Evolutionary conservation across 495 filamentous ascomycete genomes (phyloP).

Genomic region (Bacidia gigantensis): DNA sequence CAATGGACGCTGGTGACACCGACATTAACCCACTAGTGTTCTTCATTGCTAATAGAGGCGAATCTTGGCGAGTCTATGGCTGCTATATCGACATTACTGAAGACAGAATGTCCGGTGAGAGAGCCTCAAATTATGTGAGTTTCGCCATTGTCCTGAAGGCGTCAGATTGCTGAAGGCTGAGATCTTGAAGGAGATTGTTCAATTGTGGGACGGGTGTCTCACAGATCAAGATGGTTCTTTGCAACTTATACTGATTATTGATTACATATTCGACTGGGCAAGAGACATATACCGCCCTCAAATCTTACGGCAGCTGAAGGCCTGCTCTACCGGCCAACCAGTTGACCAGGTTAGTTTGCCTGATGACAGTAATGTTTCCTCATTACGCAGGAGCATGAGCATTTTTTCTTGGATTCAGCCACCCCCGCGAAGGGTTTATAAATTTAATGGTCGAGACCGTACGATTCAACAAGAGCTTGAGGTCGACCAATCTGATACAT

Average conservation of each 20-base stretch:
- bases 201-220: constrained; percentile 20
- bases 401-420: too few relatives aligned
- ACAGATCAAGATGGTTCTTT: constrained; percentile 17
- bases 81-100: constrained; percentile 5
- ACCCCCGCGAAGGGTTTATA: too few relatives aligned
- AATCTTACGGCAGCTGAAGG: not conserved
- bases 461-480: too few relatives aligned
- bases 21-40: constrained; percentile 18
- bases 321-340: too few relatives aligned
- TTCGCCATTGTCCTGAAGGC: not conserved
- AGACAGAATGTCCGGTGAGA: too few relatives aligned
- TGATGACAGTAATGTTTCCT: too few relatives aligned
- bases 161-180: not conserved
- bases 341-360: too few relatives aligned
- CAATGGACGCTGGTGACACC: too few relatives aligned
- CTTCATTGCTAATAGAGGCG: constrained; percentile 17
- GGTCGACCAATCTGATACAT: too few relatives aligned
- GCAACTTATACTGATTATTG: constrained; percentile 24
- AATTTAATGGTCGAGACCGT: too few relatives aligned
- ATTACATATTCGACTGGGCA: constrained; percentile 27
- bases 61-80: constrained; percentile 13
- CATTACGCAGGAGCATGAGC: too few relatives aligned
- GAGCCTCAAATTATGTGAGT: not conserved
- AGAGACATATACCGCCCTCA: constrained; percentile 19
- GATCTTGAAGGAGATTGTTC: constrained; percentile 8